Evolutionary conservation across 306 rosid genomes (phyloP).

Genomic region (Cicer bijugum): DNA sequence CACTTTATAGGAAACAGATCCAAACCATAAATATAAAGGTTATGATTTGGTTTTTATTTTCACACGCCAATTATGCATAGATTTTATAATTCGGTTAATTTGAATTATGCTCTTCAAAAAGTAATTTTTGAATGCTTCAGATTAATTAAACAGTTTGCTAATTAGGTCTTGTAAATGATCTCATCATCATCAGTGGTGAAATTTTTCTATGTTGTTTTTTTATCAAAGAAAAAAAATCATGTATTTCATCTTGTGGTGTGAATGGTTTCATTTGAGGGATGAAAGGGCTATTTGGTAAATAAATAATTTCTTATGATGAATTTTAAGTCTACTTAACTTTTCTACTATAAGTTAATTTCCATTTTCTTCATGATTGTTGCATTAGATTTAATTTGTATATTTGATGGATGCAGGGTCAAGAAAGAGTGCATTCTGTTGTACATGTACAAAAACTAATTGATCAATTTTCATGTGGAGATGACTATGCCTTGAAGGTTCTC

Average conservation of each 20-base stretch:
- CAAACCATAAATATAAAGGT: neutral
- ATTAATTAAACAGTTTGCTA: neutral
- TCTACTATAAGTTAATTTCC: neutral
- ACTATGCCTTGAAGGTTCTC: conserved; percentile 66
- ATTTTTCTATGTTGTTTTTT: neutral
- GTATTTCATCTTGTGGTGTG: conserved; percentile 22
- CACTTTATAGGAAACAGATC: no score
- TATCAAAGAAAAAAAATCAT: neutral
- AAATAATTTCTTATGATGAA: conserved; percentile 24
- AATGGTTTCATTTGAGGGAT: conserved; percentile 7
- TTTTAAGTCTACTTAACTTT: conserved; percentile 21
- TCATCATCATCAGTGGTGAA: neutral
- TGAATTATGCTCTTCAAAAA: neutral
- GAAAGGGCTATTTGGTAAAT: conserved; percentile 8
- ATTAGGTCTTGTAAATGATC: neutral
- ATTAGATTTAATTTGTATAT: neutral
- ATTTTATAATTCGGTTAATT: conserved; percentile 25
- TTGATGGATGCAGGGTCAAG: conserved; percentile 59
- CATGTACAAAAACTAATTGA: conserved; percentile 51
- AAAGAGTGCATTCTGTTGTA: conserved; percentile 46
- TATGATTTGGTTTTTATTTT: conserved; percentile 41
- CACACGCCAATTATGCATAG: conserved; percentile 9
- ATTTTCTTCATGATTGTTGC: conserved; percentile 14
- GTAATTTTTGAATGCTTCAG: conserved; percentile 23
- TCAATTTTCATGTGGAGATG: conserved; percentile 61